These are phyloP conservation scores for Polytrichum formosum DNA, from an alignment of 225 moss, liverwort and hornwort species.

Conservation along the genomic window DNA sequence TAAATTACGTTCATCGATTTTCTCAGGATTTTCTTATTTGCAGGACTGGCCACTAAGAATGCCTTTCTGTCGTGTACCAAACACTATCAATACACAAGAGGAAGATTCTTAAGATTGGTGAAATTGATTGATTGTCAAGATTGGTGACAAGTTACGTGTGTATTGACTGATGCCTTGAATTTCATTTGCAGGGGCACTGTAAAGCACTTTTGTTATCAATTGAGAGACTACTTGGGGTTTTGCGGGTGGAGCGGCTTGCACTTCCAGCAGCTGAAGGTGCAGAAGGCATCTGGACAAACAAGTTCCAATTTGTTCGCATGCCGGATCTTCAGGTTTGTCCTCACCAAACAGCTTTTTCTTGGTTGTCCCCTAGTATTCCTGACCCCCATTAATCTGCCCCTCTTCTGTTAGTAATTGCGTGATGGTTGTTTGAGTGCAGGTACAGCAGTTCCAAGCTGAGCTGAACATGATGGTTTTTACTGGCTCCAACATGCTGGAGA, in stretches of 20 bases:
- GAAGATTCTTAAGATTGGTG: too few relatives aligned
- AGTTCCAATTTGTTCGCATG: slow-evolving; percentile 71
- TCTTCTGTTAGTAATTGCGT: too few relatives aligned
- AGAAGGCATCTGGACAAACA: slow-evolving; percentile 93
- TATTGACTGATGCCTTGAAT: too few relatives aligned
- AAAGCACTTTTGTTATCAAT: slow-evolving; percentile 85
- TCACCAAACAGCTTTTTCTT: not conserved
- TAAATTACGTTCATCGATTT: not conserved
- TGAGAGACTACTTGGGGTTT: slow-evolving; percentile 82
- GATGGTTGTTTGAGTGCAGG: slow-evolving; percentile 20
- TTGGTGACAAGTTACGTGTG: too few relatives aligned
- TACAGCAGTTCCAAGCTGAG: slow-evolving; percentile 59
- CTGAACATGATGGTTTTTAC: slow-evolving; percentile 97
- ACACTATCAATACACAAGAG: too few relatives aligned
- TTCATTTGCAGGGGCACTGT: slow-evolving; percentile 71
- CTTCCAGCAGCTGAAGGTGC: slow-evolving; percentile 94
- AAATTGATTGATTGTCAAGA: too few relatives aligned
- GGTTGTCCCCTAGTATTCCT: not conserved
- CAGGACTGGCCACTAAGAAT: not conserved
- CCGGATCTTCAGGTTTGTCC: slow-evolving; percentile 63
- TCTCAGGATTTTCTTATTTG: not conserved
- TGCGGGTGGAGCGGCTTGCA: slow-evolving; percentile 80
- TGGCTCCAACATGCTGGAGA: slow-evolving; percentile 85
- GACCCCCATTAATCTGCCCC: too few relatives aligned
- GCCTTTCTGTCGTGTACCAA: too few relatives aligned